Evolutionary conservation across 1,284 basidiomycete species (phyloP), one percentile per base, ranked within the genome.

Genomic region (Hemileia vastatrix): DNA sequence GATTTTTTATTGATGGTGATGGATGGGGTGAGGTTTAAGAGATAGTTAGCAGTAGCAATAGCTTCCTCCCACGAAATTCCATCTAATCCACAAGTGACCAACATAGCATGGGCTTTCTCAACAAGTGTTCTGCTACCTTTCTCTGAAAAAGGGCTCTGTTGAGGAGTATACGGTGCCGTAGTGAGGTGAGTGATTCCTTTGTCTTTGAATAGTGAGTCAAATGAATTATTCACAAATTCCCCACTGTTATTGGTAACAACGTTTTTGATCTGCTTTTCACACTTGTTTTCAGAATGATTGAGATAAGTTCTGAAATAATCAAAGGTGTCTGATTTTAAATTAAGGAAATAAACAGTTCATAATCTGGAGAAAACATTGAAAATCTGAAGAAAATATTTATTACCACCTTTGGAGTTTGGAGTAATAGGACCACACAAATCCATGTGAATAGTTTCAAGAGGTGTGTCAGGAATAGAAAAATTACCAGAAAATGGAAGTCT

Each of bases 381-480:
- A 3, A 53, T n/a, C 5, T 32, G 8, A 3, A 53, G 15, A 32
- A 53, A 53, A 24, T 53, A 53, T 11, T 6, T 11, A 32, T 18
- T 5, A 18, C 36, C 36, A 11, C 8, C 15, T 2, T n/a, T n/a
- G 6, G 21, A 32, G 13, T 18, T 18, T 24, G 27, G 51, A 27
- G 23, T 53, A 31, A 53, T 53, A 11, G 51, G 51, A 49, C 13
- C 49, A 51, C 49, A 51, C n/a, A 21, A n/a, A 51, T 51, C 49
- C 49, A 51, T 51, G n/a, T 51, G 51, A 32, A 53, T 4, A 53
- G 19, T 9, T 3, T 53, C 23, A 24, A 53, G 27, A n/a, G n/a
- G n/a, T n/a, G n/a, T n/a, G n/a, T n/a, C n/a, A n/a, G n/a, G n/a
- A n/a, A n/a, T n/a, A n/a, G n/a, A n/a, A n/a, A n/a, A n/a, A n/a